These are phyloP conservation scores for Fusarium mundagurra DNA, from an alignment of 2,329 filamentous ascomycete genomes.

Conservation along the genomic window DNA sequence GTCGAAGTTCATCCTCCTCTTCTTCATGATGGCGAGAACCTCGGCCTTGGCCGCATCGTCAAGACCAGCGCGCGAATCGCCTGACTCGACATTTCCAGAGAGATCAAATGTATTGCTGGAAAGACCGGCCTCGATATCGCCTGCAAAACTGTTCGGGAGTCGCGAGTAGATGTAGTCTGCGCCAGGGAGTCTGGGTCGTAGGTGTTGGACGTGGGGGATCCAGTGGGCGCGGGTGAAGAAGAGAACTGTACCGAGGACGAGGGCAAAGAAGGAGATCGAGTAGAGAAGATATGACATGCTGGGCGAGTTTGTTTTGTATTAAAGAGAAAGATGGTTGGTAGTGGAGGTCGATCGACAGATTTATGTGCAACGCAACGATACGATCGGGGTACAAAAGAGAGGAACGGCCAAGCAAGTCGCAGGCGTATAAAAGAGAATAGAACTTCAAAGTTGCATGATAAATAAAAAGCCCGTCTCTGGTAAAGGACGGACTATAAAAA, in stretches of 20 bases:
- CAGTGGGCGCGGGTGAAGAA: constrained; percentile 85
- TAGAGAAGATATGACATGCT: constrained; percentile 85
- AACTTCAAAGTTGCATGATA: constrained; percentile 32
- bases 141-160: constrained; percentile 79
- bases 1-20: constrained; percentile 83
- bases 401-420: constrained; percentile 20
- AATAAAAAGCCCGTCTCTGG: constrained; percentile 8
- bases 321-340: background rate
- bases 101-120: constrained; percentile 87
- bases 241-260: constrained; percentile 77
- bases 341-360: constrained; percentile 5
- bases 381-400: constrained; percentile 26
- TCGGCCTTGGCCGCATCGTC: constrained; percentile 84
- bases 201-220: constrained; percentile 74
- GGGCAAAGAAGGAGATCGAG: constrained; percentile 74
- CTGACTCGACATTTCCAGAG: constrained; percentile 78
- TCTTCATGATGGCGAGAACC: constrained; percentile 91
- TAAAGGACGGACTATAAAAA: background rate
- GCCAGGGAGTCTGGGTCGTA: constrained; percentile 61
- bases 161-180: constrained; percentile 77
- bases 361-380: background rate
- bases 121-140: constrained; percentile 88
- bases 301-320: constrained; percentile 1
- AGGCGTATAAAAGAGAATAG: constrained; percentile 13
- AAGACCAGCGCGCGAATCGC: constrained; percentile 82